Conservation (phyloP, 2,329 filamentous ascomycete genomes). For the Calonectria henricotiae region DNA sequence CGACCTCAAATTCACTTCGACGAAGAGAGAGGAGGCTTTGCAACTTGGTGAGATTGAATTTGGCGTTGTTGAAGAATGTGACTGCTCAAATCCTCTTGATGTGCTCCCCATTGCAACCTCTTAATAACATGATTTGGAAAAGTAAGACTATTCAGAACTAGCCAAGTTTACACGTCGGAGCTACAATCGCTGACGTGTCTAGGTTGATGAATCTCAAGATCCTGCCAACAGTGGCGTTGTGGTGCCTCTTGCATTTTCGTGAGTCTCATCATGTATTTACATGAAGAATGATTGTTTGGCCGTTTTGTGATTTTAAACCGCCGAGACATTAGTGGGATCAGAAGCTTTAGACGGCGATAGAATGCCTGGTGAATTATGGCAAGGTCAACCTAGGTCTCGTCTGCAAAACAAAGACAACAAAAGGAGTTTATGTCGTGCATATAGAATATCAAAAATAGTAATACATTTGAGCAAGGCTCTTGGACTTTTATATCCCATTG, state of each 20-base stretch:
- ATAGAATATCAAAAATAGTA: too few species aligned
- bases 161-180: not conserved
- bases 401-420: too few species aligned
- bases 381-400: too few species aligned
- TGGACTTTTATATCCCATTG: too few species aligned
- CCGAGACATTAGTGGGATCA: not conserved
- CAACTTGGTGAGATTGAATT: conserved; percentile 56
- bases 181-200: not conserved
- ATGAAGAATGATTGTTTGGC: not conserved
- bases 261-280: not conserved
- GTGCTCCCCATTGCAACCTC: conserved; percentile 66
- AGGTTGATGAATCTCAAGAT: conserved; percentile 15
- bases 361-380: too few species aligned
- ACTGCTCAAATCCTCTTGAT: conserved; percentile 69
- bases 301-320: conserved; percentile 15
- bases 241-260: conserved; percentile 13
- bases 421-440: too few species aligned
- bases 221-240: conserved; percentile 3
- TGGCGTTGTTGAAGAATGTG: conserved; percentile 49
- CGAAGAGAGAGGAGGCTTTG: conserved; percentile 67
- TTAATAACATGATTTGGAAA: conserved; percentile 46
- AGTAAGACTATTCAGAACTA: conserved; percentile 58
- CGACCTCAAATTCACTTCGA: conserved; percentile 70
- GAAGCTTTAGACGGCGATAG: too few species aligned
- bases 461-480: too few species aligned